phyloP scores from a whole-genome alignment of 1,284 basidiomycete species.

The Phylloporus sp. region DNA sequence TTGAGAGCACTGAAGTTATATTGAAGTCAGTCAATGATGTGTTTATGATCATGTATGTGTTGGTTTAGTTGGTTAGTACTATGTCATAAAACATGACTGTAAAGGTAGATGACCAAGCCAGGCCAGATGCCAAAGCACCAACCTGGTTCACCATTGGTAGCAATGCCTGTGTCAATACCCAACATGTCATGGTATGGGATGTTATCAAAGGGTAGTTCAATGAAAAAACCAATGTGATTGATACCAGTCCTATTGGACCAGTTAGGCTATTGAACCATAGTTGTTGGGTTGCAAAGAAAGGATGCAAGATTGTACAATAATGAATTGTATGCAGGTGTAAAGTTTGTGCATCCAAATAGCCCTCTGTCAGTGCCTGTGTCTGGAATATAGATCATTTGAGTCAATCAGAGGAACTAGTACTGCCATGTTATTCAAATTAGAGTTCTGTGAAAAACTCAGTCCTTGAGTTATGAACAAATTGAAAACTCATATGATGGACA shows the following conservation, averaged over 20 bases:
- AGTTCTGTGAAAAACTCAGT: too few relatives aligned
- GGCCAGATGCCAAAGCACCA: conserved; percentile 1
- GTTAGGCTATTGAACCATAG: conserved; percentile 6
- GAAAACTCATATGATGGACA: too few relatives aligned
- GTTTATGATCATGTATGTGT: conserved; percentile 3
- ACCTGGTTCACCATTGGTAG: conserved; percentile 6
- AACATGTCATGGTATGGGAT: background rate
- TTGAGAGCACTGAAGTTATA: conserved; percentile 5
- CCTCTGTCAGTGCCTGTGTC: background rate
- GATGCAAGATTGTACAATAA: conserved; percentile 8
- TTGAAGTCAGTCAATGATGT: conserved; percentile 6
- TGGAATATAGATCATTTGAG: conserved; percentile 3
- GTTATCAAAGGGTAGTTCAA: conserved; percentile 7
- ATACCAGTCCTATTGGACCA: conserved; percentile 7
- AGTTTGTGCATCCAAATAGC: conserved; percentile 7
- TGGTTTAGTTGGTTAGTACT: conserved; percentile 1
- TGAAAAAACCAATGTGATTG: conserved; percentile 9
- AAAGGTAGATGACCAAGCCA: conserved; percentile 6
- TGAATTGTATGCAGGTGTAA: conserved; percentile 8
- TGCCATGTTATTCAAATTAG: conserved; percentile 2
- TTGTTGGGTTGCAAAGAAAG: conserved; percentile 11
- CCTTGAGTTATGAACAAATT: too few relatives aligned
- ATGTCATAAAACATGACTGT: conserved; percentile 9
- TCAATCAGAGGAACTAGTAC: conserved; percentile 5
- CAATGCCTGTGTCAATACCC: conserved; percentile 1